These are phyloP conservation scores for Lichina pygmaea DNA, from an alignment of 495 filamentous ascomycete species.

Conservation along the genomic window DNA sequence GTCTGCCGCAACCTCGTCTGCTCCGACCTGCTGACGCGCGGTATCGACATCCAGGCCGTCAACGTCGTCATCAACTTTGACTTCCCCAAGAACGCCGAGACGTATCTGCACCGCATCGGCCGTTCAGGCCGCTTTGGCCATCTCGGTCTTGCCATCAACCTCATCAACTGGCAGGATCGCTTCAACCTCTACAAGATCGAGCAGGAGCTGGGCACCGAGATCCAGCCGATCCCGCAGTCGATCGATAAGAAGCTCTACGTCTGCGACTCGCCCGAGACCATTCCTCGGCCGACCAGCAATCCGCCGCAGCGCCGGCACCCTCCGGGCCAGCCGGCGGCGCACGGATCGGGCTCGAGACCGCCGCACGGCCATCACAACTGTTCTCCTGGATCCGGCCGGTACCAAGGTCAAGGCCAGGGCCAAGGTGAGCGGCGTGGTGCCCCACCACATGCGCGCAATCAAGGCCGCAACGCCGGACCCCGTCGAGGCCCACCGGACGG, in stretches of 20 bases:
- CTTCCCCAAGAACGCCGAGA: slow-evolving; percentile 98
- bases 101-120: slow-evolving; percentile 95
- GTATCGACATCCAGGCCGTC: slow-evolving; percentile 98
- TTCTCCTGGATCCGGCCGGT: not conserved
- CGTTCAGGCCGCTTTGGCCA: slow-evolving; percentile 93
- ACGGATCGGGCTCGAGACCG: not conserved
- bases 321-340: not conserved
- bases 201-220: slow-evolving; percentile 89
- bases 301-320: slow-evolving; percentile 3
- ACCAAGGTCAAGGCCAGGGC: not conserved
- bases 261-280: slow-evolving; percentile 84
- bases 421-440: not conserved
- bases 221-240: slow-evolving; percentile 71
- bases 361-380: not conserved
- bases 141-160: slow-evolving; percentile 88
- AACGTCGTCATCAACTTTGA: slow-evolving; percentile 99
- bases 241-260: slow-evolving; percentile 98
- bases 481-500: not conserved
- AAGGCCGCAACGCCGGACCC: not conserved
- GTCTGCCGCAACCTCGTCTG: slow-evolving; percentile 95
- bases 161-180: slow-evolving; percentile 98
- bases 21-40: slow-evolving; percentile 88
- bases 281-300: slow-evolving; percentile 50
- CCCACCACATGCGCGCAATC: not conserved
- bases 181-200: slow-evolving; percentile 99